A percentile compares a stretch with the other conserved stretches of the same genome.
Evolutionary conservation across 371 early-diverging fungal genomes (phyloP).

Genomic region (Haplosporangium sp.): DNA sequence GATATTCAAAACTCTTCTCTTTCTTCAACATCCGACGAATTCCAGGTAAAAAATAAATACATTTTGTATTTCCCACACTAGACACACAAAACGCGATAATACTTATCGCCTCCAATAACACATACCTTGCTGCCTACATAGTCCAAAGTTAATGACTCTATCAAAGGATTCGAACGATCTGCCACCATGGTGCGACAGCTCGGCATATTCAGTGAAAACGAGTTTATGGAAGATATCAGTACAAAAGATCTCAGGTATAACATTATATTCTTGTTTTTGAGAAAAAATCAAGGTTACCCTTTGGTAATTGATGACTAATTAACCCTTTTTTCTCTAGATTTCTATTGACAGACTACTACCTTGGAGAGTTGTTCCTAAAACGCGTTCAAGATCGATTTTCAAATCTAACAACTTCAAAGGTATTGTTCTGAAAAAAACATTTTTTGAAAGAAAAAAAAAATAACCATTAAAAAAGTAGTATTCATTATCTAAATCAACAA

Average conservation of each 20-base stretch:
- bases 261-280: slow-evolving; percentile 6
- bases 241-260: slow-evolving; percentile 77
- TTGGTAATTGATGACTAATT: slow-evolving; percentile 2
- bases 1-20: slow-evolving; percentile 37
- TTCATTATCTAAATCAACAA: neutral
- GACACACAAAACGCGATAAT: neutral
- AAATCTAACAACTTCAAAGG: slow-evolving; percentile 65
- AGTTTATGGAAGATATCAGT: slow-evolving; percentile 88
- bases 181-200: slow-evolving; percentile 67
- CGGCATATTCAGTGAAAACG: slow-evolving; percentile 88
- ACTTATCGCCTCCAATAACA: too few relatives aligned
- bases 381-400: slow-evolving; percentile 60
- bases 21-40: slow-evolving; percentile 52
- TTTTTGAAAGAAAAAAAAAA: neutral
- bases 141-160: slow-evolving; percentile 61
- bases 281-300: neutral
- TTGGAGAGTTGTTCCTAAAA: slow-evolving; percentile 78
- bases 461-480: neutral
- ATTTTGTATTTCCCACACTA: neutral
- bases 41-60: slow-evolving; percentile 24
- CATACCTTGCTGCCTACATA: slow-evolving; percentile 34
- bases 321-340: slow-evolving; percentile 59
- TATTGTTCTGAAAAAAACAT: slow-evolving; percentile 23
- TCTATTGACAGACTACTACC: slow-evolving; percentile 80
- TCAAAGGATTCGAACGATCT: slow-evolving; percentile 62